These are phyloP conservation scores for Piromyces finnis DNA, from an alignment of 192 early-diverging fungal genomes.

Conservation along the genomic window DNA sequence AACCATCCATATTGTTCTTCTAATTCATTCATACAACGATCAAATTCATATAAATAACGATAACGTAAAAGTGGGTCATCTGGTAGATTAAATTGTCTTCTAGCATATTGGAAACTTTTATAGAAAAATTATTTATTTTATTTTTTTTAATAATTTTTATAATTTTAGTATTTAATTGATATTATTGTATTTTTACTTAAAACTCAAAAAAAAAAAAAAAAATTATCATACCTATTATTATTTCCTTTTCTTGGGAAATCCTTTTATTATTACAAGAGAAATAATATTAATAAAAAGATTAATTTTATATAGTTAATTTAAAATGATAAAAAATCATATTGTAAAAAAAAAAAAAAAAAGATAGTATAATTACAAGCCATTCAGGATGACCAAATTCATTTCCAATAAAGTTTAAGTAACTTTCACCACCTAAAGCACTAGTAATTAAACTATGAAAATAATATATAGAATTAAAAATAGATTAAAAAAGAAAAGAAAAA, in stretches of 20 bases:
- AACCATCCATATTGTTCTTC: constrained; percentile 57
- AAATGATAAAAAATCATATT: no score
- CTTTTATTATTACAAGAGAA: neutral
- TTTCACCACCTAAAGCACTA: constrained; percentile 76
- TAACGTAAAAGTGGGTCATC: constrained; percentile 77
- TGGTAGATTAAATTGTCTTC: constrained; percentile 85
- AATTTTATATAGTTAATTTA: no score
- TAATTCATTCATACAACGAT: constrained; percentile 60
- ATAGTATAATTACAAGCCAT: constrained; percentile 43
- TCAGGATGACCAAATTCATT: constrained; percentile 83
- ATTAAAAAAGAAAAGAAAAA: no score
- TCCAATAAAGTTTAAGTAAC: constrained; percentile 91
- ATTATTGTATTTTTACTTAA: neutral
- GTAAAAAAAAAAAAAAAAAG: no score
- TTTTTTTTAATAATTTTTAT: no score
- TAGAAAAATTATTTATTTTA: no score
- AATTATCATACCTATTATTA: neutral
- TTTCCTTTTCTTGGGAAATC: constrained; percentile 95
- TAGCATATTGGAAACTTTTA: constrained; percentile 82
- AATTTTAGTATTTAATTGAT: constrained; percentile 11
- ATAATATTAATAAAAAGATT: no score
- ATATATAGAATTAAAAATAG: neutral
- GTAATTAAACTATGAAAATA: constrained; percentile 36
- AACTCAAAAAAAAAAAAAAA: no score
- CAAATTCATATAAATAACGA: constrained; percentile 82